Conservation (phyloP, 768 basidiomycete genomes). For the Erythrobasidium yunnanense region DNA sequence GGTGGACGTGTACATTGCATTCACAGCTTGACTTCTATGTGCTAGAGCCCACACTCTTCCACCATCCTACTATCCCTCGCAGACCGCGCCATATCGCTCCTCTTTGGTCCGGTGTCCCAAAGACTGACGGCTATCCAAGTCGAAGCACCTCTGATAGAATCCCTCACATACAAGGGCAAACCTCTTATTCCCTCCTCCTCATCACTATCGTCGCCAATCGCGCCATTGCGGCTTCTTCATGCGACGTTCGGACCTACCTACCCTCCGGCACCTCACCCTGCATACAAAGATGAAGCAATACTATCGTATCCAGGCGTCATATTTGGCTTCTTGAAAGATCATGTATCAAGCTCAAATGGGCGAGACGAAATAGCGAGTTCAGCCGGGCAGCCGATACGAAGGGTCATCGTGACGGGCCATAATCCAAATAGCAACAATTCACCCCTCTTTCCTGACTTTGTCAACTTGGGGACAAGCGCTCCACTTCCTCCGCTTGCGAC, state of each 20-base stretch:
- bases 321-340: conserved; percentile 33
- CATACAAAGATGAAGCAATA: conserved; percentile 11
- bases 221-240: neutral
- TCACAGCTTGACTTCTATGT: too few species aligned
- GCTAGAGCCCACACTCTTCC: neutral
- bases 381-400: neutral
- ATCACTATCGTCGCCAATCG: neutral
- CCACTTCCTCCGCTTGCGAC: neutral
- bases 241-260: conserved; percentile 26
- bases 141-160: neutral
- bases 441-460: neutral
- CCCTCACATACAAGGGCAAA: conserved; percentile 4
- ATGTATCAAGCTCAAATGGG: neutral
- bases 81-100: neutral
- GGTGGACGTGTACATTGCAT: too few species aligned
- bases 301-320: conserved; percentile 41
- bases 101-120: conserved; percentile 4
- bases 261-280: conserved; percentile 19
- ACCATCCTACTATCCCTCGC: neutral
- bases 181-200: conserved; percentile 2
- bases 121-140: conserved; percentile 7
- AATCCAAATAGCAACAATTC: neutral
- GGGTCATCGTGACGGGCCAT: conserved; percentile 6
- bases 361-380: neutral
- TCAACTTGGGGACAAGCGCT: neutral